Percentiles rank a stretch among this genome's conserved stretches.
phyloP scores from a whole-genome alignment of 768 basidiomycete genomes.

The Termitomyces sp. region DNA sequence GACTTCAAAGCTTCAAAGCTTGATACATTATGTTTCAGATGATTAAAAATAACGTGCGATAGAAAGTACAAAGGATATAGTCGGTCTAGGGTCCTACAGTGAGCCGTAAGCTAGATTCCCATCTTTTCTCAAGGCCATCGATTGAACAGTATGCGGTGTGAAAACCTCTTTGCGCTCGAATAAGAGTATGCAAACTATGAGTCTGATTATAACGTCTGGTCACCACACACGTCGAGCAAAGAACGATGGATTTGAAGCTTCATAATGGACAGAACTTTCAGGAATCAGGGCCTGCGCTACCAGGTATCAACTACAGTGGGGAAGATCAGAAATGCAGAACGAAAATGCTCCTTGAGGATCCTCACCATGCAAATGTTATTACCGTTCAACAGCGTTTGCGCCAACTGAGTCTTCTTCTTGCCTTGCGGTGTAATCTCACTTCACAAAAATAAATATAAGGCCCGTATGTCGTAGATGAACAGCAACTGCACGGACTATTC shows the following conservation, averaged over 20 bases:
- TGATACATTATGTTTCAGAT: not conserved
- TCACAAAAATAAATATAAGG: not conserved
- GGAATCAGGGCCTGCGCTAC: constrained; percentile 60
- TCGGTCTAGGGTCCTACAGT: not conserved
- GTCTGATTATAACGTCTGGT: not conserved
- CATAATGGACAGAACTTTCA: not conserved
- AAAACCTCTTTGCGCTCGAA: not conserved
- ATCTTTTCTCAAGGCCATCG: not conserved
- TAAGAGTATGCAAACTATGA: not conserved
- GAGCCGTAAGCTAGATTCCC: not conserved
- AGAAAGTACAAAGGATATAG: not conserved
- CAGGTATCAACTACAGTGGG: constrained; percentile 55
- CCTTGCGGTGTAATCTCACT: constrained; percentile 88
- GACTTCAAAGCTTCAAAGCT: too few relatives aligned
- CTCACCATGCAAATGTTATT: constrained; percentile 96
- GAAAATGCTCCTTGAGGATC: not conserved
- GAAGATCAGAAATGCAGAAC: not conserved
- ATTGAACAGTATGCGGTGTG: not conserved
- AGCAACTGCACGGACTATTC: constrained; percentile 68
- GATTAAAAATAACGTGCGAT: not conserved
- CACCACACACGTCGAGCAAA: not conserved
- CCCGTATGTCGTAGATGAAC: not conserved
- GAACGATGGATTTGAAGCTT: not conserved
- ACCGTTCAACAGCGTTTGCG: constrained; percentile 87
- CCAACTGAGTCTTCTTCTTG: constrained; percentile 73